Conservation (phyloP, 2,329 filamentous ascomycete species). For the Aspergillus oerlinghausenensis region DNA sequence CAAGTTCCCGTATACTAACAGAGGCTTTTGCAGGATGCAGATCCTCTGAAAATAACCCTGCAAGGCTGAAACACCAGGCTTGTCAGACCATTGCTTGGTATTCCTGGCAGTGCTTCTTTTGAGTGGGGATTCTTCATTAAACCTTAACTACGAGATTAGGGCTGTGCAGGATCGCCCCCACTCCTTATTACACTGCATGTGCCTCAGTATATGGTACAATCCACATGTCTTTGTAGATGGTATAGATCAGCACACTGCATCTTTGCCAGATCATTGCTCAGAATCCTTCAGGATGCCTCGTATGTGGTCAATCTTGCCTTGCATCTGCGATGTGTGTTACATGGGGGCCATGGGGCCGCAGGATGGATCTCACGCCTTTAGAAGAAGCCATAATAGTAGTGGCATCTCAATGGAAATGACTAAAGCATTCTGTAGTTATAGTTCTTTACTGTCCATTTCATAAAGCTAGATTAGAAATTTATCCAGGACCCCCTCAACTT, state of each 20-base stretch:
- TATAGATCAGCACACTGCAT: not conserved
- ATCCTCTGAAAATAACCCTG: slow-evolving; percentile 1
- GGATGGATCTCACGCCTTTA: too few relatives aligned
- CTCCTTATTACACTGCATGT: not conserved
- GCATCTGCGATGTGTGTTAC: too few relatives aligned
- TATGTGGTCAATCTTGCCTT: too few relatives aligned
- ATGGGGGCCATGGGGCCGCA: too few relatives aligned
- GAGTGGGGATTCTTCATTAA: not conserved
- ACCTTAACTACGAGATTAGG: not conserved
- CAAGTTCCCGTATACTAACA: slow-evolving; percentile 1
- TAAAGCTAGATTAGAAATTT: too few relatives aligned
- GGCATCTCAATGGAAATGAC: too few relatives aligned
- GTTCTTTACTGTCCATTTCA: too few relatives aligned
- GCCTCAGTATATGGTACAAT: not conserved
- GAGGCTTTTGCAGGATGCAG: not conserved
- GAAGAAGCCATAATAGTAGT: too few relatives aligned
- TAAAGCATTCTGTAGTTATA: too few relatives aligned
- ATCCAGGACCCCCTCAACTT: not conserved
- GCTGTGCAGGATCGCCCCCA: not conserved
- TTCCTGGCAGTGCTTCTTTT: not conserved
- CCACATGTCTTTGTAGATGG: too few relatives aligned
- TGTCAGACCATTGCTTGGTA: not conserved
- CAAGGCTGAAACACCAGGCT: slow-evolving; percentile 1
- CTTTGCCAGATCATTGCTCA: too few relatives aligned
- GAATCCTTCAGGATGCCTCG: too few relatives aligned